These are phyloP conservation scores for Trypanosoma caninum DNA, from an alignment of 208 protist genomes.

Conservation along the genomic window DNA sequence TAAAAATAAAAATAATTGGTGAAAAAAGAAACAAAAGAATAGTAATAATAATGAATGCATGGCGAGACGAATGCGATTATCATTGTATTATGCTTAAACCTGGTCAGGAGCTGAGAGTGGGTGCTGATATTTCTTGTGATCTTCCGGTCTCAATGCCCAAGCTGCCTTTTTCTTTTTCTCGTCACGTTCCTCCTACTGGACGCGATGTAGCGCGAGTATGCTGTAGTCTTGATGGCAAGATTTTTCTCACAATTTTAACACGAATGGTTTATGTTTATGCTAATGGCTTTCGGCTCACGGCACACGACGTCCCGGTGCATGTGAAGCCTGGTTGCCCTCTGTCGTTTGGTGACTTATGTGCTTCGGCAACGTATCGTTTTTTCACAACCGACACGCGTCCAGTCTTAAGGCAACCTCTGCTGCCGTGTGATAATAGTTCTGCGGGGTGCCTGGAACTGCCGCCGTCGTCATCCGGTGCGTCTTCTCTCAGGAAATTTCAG, in stretches of 20 bases:
- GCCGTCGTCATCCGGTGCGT: too few relatives aligned
- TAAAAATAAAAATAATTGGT: too few relatives aligned
- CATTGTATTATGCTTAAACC: conserved; percentile 1
- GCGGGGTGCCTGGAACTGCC: too few relatives aligned
- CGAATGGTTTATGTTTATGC: background rate
- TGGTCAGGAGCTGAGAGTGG: conserved; percentile 10
- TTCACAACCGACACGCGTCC: background rate
- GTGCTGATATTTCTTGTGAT: conserved; percentile 10
- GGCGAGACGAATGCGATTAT: background rate
- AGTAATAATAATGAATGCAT: background rate
- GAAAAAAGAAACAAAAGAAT: too few relatives aligned
- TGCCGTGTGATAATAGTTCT: too few relatives aligned
- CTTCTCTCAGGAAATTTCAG: too few relatives aligned
- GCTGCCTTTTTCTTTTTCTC: background rate
- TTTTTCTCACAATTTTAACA: background rate
- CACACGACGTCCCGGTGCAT: background rate
- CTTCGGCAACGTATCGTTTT: conserved; percentile 11
- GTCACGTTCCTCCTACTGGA: background rate
- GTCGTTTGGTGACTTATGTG: conserved; percentile 1
- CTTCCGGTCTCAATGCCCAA: background rate
- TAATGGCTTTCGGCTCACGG: conserved; percentile 1
- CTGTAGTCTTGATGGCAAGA: conserved; percentile 1
- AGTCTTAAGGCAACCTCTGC: too few relatives aligned
- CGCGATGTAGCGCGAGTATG: conserved; percentile 4
- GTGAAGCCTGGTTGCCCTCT: background rate